Base-by-base conservation (phyloP, 2,329 filamentous ascomycete species). In the Truncatella angustata region DNA sequence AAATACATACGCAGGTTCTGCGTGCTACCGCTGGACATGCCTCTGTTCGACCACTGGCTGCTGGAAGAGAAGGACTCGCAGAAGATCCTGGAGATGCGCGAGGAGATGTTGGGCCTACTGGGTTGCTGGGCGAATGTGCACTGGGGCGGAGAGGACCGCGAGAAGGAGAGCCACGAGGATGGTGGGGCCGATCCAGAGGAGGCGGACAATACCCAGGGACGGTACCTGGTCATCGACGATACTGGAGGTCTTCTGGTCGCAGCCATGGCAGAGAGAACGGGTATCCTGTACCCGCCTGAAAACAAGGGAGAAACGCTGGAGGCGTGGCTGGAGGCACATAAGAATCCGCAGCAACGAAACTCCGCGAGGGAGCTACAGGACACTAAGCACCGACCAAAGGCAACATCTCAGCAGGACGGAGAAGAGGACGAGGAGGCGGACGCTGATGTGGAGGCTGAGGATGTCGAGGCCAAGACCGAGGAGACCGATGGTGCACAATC, bases 1-100 rank as follows among this genome's bases (percentile, higher is more conserved):
- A 99, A 99, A 71, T 97, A 96, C 67, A 81, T 97, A 57, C 86
- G 88, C 62, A 80, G 91, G 11, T 97, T 99, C 64, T 90, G 88
- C 0, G 83, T 94, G 1, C 70, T 96, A 48, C 93, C 93, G 0
- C 73, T 97, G 60, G 91, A 97, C 64, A 84, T 95, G 12, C 79
- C 85, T 0, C 79, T 84, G 57, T 75, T 97, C 56, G 84, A 85
- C 18, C 82, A 91, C 59, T 95, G 88, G 76, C 78, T 93, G 63
- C 72, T 96, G 46, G 78, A 87, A 52, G 90, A 95, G 61, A 90
- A 88, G 63, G 92, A 97, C 60, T 79, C 90, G 0, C 74, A 77
- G 54, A 91, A 88, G 68, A 88, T 95, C 26, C 76, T 97, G 75
- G 93, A 97, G 63, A 75, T 97, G 70, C 79, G 92, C 50, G 87